Evolutionary conservation across 768 basidiomycete genomes (phyloP).

Genomic region (Phaffia tasmanica): DNA sequence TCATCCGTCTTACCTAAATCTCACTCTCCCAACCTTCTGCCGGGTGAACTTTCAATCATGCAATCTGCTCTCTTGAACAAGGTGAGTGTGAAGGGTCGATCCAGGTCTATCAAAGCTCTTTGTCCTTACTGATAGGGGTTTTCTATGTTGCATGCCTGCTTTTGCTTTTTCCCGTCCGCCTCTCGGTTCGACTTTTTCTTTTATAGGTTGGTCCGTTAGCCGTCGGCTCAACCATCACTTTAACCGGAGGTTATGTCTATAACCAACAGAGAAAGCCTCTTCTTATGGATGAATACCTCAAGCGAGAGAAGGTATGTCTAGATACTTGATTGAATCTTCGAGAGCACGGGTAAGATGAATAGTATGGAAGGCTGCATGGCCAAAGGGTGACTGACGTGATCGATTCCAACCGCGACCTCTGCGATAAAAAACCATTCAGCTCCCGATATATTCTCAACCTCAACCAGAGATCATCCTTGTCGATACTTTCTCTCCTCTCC

Average conservation of each 20-base stretch:
- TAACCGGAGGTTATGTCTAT: constrained; percentile 5
- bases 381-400: constrained; percentile 6
- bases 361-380: neutral
- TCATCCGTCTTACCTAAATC: no score
- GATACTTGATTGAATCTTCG: neutral
- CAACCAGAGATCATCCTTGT: constrained; percentile 55
- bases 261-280: neutral
- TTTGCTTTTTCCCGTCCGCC: no score
- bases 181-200: no score
- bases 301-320: constrained; percentile 3
- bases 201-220: constrained; percentile 7
- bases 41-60: no score
- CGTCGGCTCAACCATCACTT: constrained; percentile 9
- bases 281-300: constrained; percentile 2
- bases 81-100: no score
- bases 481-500: constrained; percentile 61
- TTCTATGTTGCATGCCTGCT: no score
- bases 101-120: no score
- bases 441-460: constrained; percentile 23
- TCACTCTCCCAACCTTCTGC: no score
- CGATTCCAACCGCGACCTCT: neutral
- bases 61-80: no score
- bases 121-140: no score
- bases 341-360: neutral
- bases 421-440: neutral